Percentiles rank a stretch among this genome's conserved stretches.
Conservation (phyloP, 1,139 yeast species). For the Kodamaea sp. region DNA sequence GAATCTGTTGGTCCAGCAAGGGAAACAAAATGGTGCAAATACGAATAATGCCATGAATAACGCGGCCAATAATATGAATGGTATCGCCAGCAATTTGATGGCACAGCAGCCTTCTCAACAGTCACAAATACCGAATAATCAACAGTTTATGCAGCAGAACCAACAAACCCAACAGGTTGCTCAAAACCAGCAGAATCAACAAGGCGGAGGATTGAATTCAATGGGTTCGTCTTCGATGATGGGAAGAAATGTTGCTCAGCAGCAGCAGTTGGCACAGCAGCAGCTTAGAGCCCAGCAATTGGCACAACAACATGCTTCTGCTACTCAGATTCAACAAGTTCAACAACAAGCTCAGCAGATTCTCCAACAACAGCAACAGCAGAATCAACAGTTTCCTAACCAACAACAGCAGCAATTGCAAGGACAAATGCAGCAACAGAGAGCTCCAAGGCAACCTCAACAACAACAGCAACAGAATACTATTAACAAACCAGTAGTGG, state of each 20-base stretch:
- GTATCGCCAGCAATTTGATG: not conserved
- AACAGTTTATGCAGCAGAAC: constrained; percentile 12
- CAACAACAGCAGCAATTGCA: constrained; percentile 10
- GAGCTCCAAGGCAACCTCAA: constrained; percentile 8
- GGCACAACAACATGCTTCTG: constrained; percentile 12
- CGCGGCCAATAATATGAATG: not conserved
- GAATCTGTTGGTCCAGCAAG: constrained; percentile 35
- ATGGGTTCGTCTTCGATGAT: constrained; percentile 2
- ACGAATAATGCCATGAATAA: constrained; percentile 3
- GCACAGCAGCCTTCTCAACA: constrained; percentile 7
- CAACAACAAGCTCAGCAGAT: constrained; percentile 18
- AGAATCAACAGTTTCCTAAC: constrained; percentile 10
- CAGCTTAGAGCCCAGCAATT: constrained; percentile 17
- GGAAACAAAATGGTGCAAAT: constrained; percentile 6
- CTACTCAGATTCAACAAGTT: constrained; percentile 14
- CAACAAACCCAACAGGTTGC: constrained; percentile 7
- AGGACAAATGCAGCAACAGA: constrained; percentile 7
- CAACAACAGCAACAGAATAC: constrained; percentile 15
- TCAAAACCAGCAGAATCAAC: constrained; percentile 4
- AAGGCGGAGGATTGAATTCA: constrained; percentile 8
- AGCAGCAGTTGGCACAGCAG: constrained; percentile 15
- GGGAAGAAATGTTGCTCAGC: constrained; percentile 9
- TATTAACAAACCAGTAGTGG: constrained; percentile 5
- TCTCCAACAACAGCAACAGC: constrained; percentile 13
- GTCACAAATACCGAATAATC: no score